phyloP scores from a whole-genome alignment of 441 rosid genomes.

The Adansonia madagascariensis region DNA sequence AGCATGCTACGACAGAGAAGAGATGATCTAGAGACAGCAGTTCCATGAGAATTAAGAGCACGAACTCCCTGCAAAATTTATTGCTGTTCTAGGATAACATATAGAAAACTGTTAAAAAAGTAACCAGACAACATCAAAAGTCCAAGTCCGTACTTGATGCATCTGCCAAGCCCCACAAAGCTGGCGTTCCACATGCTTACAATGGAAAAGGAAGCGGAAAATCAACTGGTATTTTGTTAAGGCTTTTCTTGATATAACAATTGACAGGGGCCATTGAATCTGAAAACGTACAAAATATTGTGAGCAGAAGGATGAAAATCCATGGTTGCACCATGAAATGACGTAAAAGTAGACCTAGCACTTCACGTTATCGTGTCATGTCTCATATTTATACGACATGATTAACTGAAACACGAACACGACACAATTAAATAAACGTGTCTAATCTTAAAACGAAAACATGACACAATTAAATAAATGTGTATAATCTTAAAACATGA shows the following conservation, averaged over 20 bases:
- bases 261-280: constrained; percentile 97
- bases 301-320: not conserved
- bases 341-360: too few relatives aligned
- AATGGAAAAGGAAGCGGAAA: constrained; percentile 89
- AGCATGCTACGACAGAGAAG: constrained; percentile 98
- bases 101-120: constrained; percentile 25
- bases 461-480: too few relatives aligned
- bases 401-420: too few relatives aligned
- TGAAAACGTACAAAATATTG: constrained; percentile 41
- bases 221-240: constrained; percentile 86
- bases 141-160: constrained; percentile 76
- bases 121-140: constrained; percentile 22
- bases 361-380: too few relatives aligned
- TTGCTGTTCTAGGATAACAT: constrained; percentile 32
- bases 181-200: constrained; percentile 97
- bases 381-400: too few relatives aligned
- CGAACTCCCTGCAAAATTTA: constrained; percentile 71
- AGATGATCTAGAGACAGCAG: constrained; percentile 85
- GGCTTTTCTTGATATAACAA: constrained; percentile 91
- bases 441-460: too few relatives aligned
- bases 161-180: constrained; percentile 96
- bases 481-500: too few relatives aligned
- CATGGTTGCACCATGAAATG: not conserved
- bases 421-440: too few relatives aligned
- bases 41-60: constrained; percentile 68